These are phyloP conservation scores for Xanthoparmelia taractica DNA, from an alignment of 495 filamentous ascomycete genomes.

Conservation along the genomic window DNA sequence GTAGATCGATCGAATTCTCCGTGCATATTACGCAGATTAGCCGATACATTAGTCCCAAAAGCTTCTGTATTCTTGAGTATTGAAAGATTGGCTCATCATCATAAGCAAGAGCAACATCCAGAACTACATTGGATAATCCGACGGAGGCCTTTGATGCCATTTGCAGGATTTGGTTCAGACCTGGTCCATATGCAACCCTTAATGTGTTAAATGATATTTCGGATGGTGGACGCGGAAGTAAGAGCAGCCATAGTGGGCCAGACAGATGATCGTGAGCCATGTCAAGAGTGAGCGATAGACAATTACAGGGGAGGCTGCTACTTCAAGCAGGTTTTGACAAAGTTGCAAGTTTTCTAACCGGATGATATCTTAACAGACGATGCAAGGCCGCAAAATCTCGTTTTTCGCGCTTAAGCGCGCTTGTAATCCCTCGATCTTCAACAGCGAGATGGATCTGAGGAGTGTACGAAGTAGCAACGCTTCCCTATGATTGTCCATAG, in stretches of 20 bases:
- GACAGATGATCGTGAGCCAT: neutral
- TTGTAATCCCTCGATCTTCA: neutral
- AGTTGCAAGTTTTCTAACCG: neutral
- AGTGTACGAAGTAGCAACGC: neutral
- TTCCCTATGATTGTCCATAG: neutral
- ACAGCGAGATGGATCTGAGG: neutral
- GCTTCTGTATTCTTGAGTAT: conserved; percentile 50
- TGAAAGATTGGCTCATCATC: conserved; percentile 3
- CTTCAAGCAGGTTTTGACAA: neutral
- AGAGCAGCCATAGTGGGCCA: conserved; percentile 31
- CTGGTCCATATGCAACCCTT: conserved; percentile 36
- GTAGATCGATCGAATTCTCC: conserved; percentile 52
- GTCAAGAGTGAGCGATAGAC: neutral
- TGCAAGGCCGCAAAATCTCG: neutral
- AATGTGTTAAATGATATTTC: conserved; percentile 34
- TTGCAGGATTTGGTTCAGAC: conserved; percentile 33
- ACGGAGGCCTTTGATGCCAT: conserved; percentile 31
- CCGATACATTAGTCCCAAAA: conserved; percentile 71
- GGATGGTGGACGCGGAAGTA: conserved; percentile 43
- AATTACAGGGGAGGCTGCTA: neutral
- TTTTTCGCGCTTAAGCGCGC: conserved; percentile 3
- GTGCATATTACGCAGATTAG: conserved; percentile 62
- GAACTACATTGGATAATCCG: conserved; percentile 25
- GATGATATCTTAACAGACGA: neutral
- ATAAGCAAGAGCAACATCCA: conserved; percentile 41